A percentile compares a stretch with the other conserved stretches of the same genome.
phyloP scores from a whole-genome alignment of 2,329 filamentous ascomycete genomes.

The Fusarium chaquense region DNA sequence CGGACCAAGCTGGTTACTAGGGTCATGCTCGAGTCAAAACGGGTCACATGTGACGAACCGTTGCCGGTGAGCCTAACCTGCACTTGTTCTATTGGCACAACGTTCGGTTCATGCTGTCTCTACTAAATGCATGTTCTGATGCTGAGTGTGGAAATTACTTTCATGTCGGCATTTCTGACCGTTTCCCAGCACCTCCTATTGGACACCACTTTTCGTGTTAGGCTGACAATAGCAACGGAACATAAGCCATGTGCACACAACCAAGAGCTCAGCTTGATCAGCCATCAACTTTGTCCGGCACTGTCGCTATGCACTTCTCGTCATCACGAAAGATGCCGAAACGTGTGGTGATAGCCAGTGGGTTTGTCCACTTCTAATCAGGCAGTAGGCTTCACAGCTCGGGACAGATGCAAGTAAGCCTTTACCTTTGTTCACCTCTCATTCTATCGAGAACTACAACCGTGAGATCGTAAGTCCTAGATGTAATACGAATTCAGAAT shows the following conservation, averaged over 20 bases:
- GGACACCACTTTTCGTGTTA: background rate
- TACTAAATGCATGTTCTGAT: background rate
- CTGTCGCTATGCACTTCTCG: background rate
- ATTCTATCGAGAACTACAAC: background rate
- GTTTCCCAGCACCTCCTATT: background rate
- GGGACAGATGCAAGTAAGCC: background rate
- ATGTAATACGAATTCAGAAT: background rate
- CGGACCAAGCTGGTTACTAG: background rate
- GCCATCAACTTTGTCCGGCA: too few relatives aligned
- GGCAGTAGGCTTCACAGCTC: background rate
- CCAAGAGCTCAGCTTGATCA: background rate
- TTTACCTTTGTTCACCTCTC: background rate
- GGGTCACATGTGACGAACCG: conserved; percentile 41
- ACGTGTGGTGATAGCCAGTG: background rate
- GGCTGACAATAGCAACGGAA: background rate
- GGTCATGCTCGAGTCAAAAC: conserved; percentile 27
- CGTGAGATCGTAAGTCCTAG: too few relatives aligned
- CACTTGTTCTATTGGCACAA: conserved; percentile 23
- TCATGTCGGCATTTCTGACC: background rate
- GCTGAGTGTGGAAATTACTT: background rate
- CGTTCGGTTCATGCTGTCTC: background rate
- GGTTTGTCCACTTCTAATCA: background rate
- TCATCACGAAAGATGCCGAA: background rate
- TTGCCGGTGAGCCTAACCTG: conserved; percentile 34
- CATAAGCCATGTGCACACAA: background rate